A percentile compares a stretch with the other conserved stretches of the same genome.
phyloP scores from a whole-genome alignment of 208 protist species.

The Tritrichomonas musculus region DNA sequence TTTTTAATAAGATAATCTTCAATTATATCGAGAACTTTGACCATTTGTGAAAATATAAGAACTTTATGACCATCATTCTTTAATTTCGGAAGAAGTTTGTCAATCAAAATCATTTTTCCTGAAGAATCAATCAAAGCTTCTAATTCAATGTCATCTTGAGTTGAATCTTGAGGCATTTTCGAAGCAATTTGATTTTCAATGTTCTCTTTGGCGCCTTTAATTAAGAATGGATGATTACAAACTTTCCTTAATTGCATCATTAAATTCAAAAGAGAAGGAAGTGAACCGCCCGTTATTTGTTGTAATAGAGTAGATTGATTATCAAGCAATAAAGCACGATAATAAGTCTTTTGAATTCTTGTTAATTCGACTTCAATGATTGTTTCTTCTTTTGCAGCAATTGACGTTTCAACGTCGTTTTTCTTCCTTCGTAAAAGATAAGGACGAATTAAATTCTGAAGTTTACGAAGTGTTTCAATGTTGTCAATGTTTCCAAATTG shows the following conservation, averaged over 20 bases:
- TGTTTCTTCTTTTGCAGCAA: conserved; percentile 44
- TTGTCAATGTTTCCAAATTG: conserved; percentile 64
- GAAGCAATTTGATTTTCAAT: conserved; percentile 28
- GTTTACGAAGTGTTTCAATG: background rate
- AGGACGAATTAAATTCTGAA: background rate
- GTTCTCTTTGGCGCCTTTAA: conserved; percentile 73
- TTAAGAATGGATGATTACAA: conserved; percentile 86
- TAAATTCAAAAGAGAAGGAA: conserved; percentile 42
- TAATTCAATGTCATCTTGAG: background rate
- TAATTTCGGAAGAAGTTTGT: conserved; percentile 55
- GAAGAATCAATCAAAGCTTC: background rate
- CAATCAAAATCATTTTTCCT: conserved; percentile 42
- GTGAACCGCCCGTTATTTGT: conserved; percentile 9
- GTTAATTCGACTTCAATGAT: conserved; percentile 45
- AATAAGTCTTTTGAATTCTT: conserved; percentile 33
- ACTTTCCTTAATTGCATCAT: conserved; percentile 61
- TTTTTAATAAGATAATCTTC: conserved; percentile 47
- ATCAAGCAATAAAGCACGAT: conserved; percentile 29
- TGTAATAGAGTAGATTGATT: background rate
- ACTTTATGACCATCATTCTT: conserved; percentile 72
- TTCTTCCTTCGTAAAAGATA: conserved; percentile 5
- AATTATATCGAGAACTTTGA: conserved; percentile 54
- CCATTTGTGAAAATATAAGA: conserved; percentile 95
- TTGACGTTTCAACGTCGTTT: conserved; percentile 39
- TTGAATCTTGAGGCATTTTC: conserved; percentile 31